These are phyloP conservation scores for Phytophthora boehmeriae DNA, from an alignment of 352 stramenopile species.

Conservation along the genomic window DNA sequence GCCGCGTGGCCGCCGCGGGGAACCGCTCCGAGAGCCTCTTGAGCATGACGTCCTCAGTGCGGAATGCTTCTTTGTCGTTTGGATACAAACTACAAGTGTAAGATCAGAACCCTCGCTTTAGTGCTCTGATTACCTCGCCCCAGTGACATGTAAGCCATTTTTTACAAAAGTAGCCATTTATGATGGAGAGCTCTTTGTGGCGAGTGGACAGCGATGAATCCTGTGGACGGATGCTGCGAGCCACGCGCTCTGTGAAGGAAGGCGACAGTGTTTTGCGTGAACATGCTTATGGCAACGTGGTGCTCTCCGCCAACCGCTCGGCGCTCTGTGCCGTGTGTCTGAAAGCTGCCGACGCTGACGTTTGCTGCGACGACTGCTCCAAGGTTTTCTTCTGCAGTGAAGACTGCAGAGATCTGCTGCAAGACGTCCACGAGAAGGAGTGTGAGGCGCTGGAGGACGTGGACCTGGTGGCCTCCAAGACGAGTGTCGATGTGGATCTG, in stretches of 20 bases:
- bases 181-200: constrained; percentile 31
- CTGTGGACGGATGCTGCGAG: constrained; percentile 39
- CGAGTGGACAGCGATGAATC: constrained; percentile 31
- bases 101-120: background rate
- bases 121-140: background rate
- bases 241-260: constrained; percentile 22
- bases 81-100: background rate
- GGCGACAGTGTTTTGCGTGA: constrained; percentile 44
- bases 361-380: constrained; percentile 60
- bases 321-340: constrained; percentile 52
- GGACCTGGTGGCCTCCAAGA: constrained; percentile 48
- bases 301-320: constrained; percentile 32
- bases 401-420: constrained; percentile 35
- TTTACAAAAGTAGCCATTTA: constrained; percentile 25
- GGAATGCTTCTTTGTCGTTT: background rate
- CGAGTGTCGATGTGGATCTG: constrained; percentile 40
- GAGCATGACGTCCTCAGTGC: constrained; percentile 47
- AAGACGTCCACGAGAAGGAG: constrained; percentile 48
- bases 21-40: constrained; percentile 84
- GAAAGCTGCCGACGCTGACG: constrained; percentile 40
- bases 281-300: constrained; percentile 41
- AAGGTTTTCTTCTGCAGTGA: constrained; percentile 59
- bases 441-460: constrained; percentile 53
- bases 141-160: background rate
- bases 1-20: constrained; percentile 65